Evolutionary conservation across 768 basidiomycete species (phyloP), one percentile per base, ranked within the genome.

Genomic region (Agrocybe praecox): DNA sequence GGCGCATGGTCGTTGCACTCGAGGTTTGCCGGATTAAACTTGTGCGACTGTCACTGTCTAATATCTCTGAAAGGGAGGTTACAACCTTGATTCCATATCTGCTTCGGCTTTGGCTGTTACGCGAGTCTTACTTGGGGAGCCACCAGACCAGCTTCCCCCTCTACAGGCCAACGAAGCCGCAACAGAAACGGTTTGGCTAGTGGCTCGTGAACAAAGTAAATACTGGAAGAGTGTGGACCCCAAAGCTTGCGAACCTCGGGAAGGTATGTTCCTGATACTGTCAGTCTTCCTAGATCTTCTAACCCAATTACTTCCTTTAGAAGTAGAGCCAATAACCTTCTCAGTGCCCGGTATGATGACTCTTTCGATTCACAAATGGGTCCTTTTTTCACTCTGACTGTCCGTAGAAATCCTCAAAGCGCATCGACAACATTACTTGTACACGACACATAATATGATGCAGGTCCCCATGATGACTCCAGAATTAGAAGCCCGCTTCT

Each of bases 211-310:
- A 50, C 96, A 98, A 70, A 90, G 88, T 66, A 89, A 88, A 69
- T 90, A 90, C 67, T 99, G 97, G 97, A 94, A 89, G 70, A 87
- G 76, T 64, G 81, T 98, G 34, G 86, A 90, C 63, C 88, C 88
- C 0, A 92, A 89, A 70, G 79, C 86, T 10, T 89, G 89, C 62
- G 92, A 95, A 69, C 92, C 93, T 15, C 80, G 82, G 50, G 88
- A 92, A 75, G 87, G 96, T 91, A 22, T 15, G 24, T 26, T 43
- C 6, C 10, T 54, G 22, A 14, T 18, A 14, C 2, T 43, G 2
- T 32, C 15, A 14, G 12, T 26, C 12, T 19, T 22, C 4, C 15
- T 10, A 18, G 21, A 33, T 24, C 23, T 23, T 18, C 23, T 24
- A 8, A 2, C 3, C n/a, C n/a, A 6, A 44, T 32, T 15, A 45